A percentile compares a stretch with the other conserved stretches of the same genome.
phyloP scores from a whole-genome alignment of 2,329 filamentous ascomycete genomes.

The Shiraia sp. region DNA sequence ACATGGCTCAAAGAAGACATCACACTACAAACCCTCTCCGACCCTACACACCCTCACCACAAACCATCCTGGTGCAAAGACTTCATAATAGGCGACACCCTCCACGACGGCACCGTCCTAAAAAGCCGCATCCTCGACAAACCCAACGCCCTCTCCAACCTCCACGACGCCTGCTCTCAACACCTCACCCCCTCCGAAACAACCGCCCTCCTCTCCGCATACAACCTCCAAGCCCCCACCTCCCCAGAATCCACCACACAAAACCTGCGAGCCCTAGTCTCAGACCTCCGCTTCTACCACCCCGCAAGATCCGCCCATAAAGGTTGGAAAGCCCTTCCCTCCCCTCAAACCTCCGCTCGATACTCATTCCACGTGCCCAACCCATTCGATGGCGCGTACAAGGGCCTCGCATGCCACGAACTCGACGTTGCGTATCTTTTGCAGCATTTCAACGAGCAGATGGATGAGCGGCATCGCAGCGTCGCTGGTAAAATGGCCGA shows the following conservation, averaged over 20 bases:
- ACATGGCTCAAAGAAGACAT: slow-evolving; percentile 23
- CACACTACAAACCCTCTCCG: slow-evolving; percentile 16
- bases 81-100: slow-evolving; percentile 53
- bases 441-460: slow-evolving; percentile 25
- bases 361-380: slow-evolving; percentile 39
- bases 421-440: slow-evolving; percentile 37
- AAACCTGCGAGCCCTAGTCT: slow-evolving; percentile 40
- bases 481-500: slow-evolving; percentile 24
- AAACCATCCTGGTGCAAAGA: slow-evolving; percentile 52
- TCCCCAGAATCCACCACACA: slow-evolving; percentile 34
- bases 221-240: slow-evolving; percentile 39
- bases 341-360: slow-evolving; percentile 9
- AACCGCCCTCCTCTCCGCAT: slow-evolving; percentile 32
- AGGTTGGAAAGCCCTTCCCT: slow-evolving; percentile 24
- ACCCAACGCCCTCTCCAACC: slow-evolving; percentile 13
- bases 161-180: slow-evolving; percentile 17
- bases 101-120: slow-evolving; percentile 46
- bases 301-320: slow-evolving; percentile 45
- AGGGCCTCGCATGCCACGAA: slow-evolving; percentile 31
- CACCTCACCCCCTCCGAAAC: slow-evolving; percentile 25
- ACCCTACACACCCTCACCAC: slow-evolving; percentile 25
- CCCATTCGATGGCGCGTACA: slow-evolving; percentile 27
- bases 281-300: slow-evolving; percentile 53
- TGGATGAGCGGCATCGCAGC: slow-evolving; percentile 12
- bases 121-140: slow-evolving; percentile 39